Conservation (phyloP, 441 rosid genomes). For the Erodium moschatum region DNA sequence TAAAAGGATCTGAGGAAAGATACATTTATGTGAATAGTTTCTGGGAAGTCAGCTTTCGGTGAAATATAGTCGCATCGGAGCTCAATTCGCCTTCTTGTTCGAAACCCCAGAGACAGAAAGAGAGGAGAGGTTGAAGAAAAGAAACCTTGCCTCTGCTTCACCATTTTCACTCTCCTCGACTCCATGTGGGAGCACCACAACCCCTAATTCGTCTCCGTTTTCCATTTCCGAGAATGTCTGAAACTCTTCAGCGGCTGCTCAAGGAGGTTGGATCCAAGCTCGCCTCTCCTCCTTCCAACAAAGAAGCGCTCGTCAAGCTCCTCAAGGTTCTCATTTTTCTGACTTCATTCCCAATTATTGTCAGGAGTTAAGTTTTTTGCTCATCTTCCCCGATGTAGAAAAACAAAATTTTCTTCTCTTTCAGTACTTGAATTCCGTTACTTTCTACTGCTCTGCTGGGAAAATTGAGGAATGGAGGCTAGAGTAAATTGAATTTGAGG, state of each 20-base stretch:
- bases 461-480: not conserved
- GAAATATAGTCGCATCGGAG: conserved; percentile 8
- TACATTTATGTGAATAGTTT: not conserved
- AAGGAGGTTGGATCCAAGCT: conserved; percentile 91
- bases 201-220: conserved; percentile 8
- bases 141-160: conserved; percentile 4
- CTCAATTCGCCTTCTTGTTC: conserved; percentile 15
- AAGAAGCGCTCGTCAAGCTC: conserved; percentile 78
- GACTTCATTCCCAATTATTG: not conserved
- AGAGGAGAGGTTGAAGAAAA: not conserved
- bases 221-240: conserved; percentile 37
- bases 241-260: conserved; percentile 55
- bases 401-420: not conserved
- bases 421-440: conserved; percentile 9
- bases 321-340: conserved; percentile 50
- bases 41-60: not conserved
- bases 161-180: not conserved
- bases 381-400: not conserved
- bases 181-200: conserved; percentile 4
- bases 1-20: not conserved
- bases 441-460: conserved; percentile 8
- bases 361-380: not conserved
- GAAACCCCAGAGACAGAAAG: conserved; percentile 8
- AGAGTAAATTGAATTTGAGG: not conserved
- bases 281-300: conserved; percentile 55